Conservation (phyloP, 768 basidiomycete species). For the Russula vinacea region DNA sequence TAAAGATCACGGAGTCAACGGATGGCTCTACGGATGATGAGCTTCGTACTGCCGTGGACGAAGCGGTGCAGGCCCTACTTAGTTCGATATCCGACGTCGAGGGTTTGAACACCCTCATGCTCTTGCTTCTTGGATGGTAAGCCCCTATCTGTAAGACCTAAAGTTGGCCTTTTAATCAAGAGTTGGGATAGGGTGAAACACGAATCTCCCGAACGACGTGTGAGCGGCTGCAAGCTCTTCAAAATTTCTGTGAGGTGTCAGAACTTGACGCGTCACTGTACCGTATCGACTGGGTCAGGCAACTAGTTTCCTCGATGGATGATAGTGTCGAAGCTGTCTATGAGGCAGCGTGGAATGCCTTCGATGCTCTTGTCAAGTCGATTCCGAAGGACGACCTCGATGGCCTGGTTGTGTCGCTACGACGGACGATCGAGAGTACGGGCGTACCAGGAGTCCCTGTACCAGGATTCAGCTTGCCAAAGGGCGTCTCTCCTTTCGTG, state of each 20-base stretch:
- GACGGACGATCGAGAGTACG: constrained; percentile 81
- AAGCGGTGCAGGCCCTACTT: constrained; percentile 72
- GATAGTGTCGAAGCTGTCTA: constrained; percentile 74
- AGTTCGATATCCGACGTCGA: constrained; percentile 80
- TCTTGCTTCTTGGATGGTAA: constrained; percentile 84
- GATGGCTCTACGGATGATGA: constrained; percentile 58
- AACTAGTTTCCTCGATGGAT: constrained; percentile 78
- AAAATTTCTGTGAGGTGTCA: constrained; percentile 78
- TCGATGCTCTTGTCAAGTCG: constrained; percentile 86
- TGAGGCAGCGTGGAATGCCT: constrained; percentile 74
- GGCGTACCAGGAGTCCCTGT: constrained; percentile 74
- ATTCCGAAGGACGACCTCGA: constrained; percentile 92
- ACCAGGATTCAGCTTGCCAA: constrained; percentile 81
- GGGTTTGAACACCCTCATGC: constrained; percentile 86
- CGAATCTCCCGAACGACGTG: constrained; percentile 64
- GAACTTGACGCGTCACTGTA: constrained; percentile 81
- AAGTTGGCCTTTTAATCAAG: not conserved
- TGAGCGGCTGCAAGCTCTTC: constrained; percentile 77
- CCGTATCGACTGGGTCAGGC: constrained; percentile 91
- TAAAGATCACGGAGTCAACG: constrained; percentile 70
- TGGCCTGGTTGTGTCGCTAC: constrained; percentile 82
- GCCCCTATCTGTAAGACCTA: constrained; percentile 31
- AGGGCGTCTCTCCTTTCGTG: constrained; percentile 79
- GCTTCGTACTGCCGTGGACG: constrained; percentile 62
- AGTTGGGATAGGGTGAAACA: constrained; percentile 65